phyloP scores from a whole-genome alignment of 495 filamentous ascomycete species.

The Tuber magnatum region DNA sequence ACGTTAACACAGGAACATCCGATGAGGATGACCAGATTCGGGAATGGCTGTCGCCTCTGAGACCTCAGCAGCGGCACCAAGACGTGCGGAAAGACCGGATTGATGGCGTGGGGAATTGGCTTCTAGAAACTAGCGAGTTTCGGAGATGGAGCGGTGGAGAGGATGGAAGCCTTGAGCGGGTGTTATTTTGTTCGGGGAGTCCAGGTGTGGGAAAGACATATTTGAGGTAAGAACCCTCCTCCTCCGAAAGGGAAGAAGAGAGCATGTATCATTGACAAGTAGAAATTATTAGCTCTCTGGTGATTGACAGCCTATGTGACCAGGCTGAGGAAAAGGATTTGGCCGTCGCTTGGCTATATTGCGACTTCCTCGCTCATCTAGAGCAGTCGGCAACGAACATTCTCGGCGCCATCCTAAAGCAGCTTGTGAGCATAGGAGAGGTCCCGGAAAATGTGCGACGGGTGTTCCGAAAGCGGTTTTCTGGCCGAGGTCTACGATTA shows the following conservation, averaged over 20 bases:
- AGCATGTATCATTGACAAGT: neutral
- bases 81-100: neutral
- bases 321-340: neutral
- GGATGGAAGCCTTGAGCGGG: neutral
- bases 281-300: neutral
- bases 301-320: neutral
- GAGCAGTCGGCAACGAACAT: neutral
- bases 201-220: neutral
- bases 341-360: slow-evolving; percentile 1
- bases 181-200: neutral
- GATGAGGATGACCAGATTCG: neutral
- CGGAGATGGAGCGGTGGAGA: neutral
- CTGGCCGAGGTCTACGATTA: neutral
- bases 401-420: neutral
- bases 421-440: neutral
- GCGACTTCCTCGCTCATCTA: neutral
- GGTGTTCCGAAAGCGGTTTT: neutral
- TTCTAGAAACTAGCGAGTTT: neutral
- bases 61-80: neutral
- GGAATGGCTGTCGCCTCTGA: neutral
- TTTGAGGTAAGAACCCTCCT: neutral
- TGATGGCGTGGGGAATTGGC: neutral
- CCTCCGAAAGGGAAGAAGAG: neutral
- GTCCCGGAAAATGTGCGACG: neutral
- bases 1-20: neutral